Base-by-base conservation (phyloP, 2,329 filamentous ascomycete genomes). In the Diaporthe vaccinii region DNA sequence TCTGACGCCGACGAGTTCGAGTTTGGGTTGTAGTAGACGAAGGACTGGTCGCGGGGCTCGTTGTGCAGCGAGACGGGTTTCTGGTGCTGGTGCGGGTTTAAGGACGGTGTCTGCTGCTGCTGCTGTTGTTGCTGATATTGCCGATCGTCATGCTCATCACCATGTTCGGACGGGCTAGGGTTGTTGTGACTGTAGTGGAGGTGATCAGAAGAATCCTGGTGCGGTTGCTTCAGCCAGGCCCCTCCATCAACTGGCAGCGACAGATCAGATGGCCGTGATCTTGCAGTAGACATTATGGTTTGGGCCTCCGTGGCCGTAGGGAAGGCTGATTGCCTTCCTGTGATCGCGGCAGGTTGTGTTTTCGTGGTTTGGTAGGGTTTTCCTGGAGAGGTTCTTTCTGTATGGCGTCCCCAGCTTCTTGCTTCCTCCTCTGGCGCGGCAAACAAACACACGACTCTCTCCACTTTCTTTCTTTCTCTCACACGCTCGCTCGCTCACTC, bases 1-100 rank as follows among this genome's bases (percentile, higher is more conserved):
- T 94, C 93, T 28, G 93, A 95, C 15, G 88, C 87, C 25, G 89
- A 91, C 6, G 89, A 91, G 80, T 89, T 89, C 73, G 86, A 83
- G 68, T 84, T 86, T 79, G 86, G 86, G 79, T 86, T 87, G 77
- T 85, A 82, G 76, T 84, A 84, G 28, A 76, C 58, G 51, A 76
- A 72, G 72, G 44, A 62, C 46, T 73, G 70, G 25, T 73, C 70
- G 7, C 69, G 69, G 51, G 69, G n/a, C 22, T 72, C 69, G 28
- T 28, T 72, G 28, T 59, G 69, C 12, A 53, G 70, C 22, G 36
- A 14, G 36, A 41, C 12, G 1, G 31, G 31, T 7, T 68, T n/a
- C 14, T 68, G 65, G 22, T 53, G 65, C 4, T 68, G 65, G 22
- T 53, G 65, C 4, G n/a, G n/a, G 14, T 49, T 41, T 9, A 62